Percentiles rank a stretch among this genome's conserved stretches.
These are phyloP conservation scores for Teunomyces gatunensis DNA, from an alignment of 805 yeast genomes.

Conservation along the genomic window DNA sequence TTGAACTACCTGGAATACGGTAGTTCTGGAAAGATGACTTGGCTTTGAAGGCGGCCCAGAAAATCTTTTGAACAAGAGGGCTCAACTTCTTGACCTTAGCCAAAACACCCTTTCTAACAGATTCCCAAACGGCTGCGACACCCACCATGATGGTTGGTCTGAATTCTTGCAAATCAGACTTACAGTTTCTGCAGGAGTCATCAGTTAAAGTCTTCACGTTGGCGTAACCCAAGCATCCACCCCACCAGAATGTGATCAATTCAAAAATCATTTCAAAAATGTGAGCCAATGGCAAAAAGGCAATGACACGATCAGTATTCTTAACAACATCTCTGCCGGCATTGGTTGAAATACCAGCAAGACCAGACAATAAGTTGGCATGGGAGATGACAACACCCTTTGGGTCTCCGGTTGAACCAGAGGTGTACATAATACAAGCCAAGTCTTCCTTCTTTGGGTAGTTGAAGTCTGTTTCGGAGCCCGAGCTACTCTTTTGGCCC, in stretches of 20 bases:
- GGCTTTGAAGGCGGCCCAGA: constrained; percentile 84
- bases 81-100: constrained; percentile 70
- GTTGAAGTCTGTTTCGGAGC: constrained; percentile 12
- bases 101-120: constrained; percentile 87
- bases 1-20: constrained; percentile 69
- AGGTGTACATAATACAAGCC: constrained; percentile 82
- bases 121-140: constrained; percentile 98
- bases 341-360: constrained; percentile 74
- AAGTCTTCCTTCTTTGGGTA: constrained; percentile 51
- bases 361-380: constrained; percentile 72
- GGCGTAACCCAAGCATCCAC: constrained; percentile 86
- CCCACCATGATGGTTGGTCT: constrained; percentile 95
- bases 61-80: constrained; percentile 65
- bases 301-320: constrained; percentile 68
- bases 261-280: constrained; percentile 92
- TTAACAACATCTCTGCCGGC: constrained; percentile 52
- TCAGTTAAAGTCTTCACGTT: constrained; percentile 88
- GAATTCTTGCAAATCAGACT: constrained; percentile 83
- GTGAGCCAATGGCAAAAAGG: constrained; percentile 94
- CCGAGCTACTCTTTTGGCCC: constrained; percentile 40
- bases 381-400: constrained; percentile 77
- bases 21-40: constrained; percentile 61
- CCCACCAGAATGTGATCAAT: constrained; percentile 80
- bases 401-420: constrained; percentile 84
- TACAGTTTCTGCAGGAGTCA: constrained; percentile 75